Evolutionary conservation across 208 protist genomes (phyloP), one percentile per base, ranked within the genome.

Genomic region (Leishmania mexicana): DNA sequence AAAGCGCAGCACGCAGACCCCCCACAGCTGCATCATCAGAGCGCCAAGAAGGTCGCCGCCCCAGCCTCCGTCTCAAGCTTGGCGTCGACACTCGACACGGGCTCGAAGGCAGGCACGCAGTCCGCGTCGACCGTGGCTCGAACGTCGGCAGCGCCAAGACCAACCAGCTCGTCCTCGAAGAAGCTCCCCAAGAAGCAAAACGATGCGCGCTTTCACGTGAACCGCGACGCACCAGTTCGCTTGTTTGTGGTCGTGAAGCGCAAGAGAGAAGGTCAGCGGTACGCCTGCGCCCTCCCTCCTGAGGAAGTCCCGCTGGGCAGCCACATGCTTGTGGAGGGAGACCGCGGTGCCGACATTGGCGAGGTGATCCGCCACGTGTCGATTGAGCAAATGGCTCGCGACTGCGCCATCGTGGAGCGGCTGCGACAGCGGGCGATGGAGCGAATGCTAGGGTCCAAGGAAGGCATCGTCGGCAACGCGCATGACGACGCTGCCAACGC

Each of bases 271-370:
- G 85, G 86, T 11, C 85, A 88, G 78, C 86, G 86, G 49, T 95
- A 88, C 81, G 85, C 86, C 4, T 90, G 87, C 80, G 40, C 83
- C 19, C 28, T 88, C 49, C 1, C 62, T 4, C 57, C 67, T 4
- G 53, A 58, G 38, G 53, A 80, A 76, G 70, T 90, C 45, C 78
- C 87, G 15, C 57, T 92, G 19, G 90, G 90, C 72, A 82, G 67
- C 45, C 11, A 85, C 28, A 88, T 94, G 51, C 79, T 96, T 24
- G 90, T 94, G 2, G 89, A 93, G 68, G 92, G 90, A 51, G 92
- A 96, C 83, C 89, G 92, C 51, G 92, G 92, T 21, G 86, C 89
- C 54, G 84, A 88, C 71, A 82, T 94, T 21, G 92, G 90, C 49
- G 85, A 89, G n/a, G 87, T 93, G 35, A 40, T 85, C 67, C 78